phyloP scores from a whole-genome alignment of 495 filamentous ascomycete genomes.

The Sordaria brevicollis region DNA sequence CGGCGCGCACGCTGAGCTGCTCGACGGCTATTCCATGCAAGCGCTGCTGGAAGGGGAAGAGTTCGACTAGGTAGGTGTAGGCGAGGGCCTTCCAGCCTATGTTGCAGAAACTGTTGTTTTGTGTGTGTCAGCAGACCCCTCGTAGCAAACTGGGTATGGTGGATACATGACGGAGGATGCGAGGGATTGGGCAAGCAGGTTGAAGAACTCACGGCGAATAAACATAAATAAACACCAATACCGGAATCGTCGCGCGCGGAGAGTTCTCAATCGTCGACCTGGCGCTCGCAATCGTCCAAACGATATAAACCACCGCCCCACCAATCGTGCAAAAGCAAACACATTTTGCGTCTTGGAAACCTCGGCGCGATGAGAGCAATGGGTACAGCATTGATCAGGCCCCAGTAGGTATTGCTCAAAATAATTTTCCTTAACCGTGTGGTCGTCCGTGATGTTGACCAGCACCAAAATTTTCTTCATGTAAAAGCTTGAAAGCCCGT shows the following conservation, averaged over 20 bases:
- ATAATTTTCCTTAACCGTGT: conserved; percentile 40
- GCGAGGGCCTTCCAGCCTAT: conserved; percentile 53
- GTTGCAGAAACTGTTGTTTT: conserved; percentile 38
- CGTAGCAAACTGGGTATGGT: background rate
- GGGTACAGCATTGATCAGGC: conserved; percentile 38
- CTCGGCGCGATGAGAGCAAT: conserved; percentile 39
- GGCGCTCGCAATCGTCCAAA: conserved; percentile 45
- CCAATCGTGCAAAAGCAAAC: conserved; percentile 41
- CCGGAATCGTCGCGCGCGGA: conserved; percentile 35
- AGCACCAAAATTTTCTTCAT: conserved; percentile 33
- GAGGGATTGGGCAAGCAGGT: background rate
- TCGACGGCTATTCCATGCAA: conserved; percentile 49
- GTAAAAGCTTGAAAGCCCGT: conserved; percentile 36
- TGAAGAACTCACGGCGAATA: conserved; percentile 35
- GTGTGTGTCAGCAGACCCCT: background rate
- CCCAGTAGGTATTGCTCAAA: conserved; percentile 45
- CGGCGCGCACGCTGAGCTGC: conserved; percentile 45
- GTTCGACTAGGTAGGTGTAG: conserved; percentile 48
- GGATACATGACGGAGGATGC: background rate
- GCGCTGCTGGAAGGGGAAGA: conserved; percentile 49
- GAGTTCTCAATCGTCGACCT: conserved; percentile 32
- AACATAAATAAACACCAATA: conserved; percentile 49
- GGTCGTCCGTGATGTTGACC: conserved; percentile 32
- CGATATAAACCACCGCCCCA: conserved; percentile 41
- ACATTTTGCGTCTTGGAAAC: conserved; percentile 41